Percentiles rank a stretch among this genome's conserved stretches.
These are phyloP conservation scores for Kernera saxatilis DNA, from an alignment of 345 rosid species.

Conservation along the genomic window DNA sequence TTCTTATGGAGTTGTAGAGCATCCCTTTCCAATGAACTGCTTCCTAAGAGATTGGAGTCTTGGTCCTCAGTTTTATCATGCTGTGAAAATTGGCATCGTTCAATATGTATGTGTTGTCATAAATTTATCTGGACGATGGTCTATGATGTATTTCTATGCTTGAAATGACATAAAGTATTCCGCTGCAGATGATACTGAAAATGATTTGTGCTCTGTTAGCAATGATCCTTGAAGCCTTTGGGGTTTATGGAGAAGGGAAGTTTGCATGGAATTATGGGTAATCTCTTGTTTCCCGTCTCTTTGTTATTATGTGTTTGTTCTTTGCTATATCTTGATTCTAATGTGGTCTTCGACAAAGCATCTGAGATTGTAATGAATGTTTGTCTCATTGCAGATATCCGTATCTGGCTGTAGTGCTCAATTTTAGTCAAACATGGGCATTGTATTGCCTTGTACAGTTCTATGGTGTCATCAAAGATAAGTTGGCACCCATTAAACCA, in stretches of 20 bases:
- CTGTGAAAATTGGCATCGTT: slow-evolving; percentile 97
- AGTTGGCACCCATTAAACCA: slow-evolving; percentile 84
- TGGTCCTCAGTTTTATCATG: slow-evolving; percentile 82
- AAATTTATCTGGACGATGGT: not conserved
- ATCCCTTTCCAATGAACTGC: slow-evolving; percentile 84
- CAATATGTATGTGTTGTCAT: slow-evolving; percentile 69
- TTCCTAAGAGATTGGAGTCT: slow-evolving; percentile 77
- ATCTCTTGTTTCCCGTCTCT: not conserved
- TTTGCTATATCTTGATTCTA: not conserved
- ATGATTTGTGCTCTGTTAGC: slow-evolving; percentile 90
- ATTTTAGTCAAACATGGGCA: slow-evolving; percentile 99
- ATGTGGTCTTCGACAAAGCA: not conserved
- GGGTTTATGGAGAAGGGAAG: slow-evolving; percentile 98
- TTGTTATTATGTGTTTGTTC: not conserved
- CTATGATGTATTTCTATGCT: not conserved
- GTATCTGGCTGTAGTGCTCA: slow-evolving; percentile 89
- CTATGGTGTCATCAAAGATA: slow-evolving; percentile 81
- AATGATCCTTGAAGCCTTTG: slow-evolving; percentile 86
- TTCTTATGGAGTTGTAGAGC: slow-evolving; percentile 88
- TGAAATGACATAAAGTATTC: not conserved
- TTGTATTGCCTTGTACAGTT: slow-evolving; percentile 96
- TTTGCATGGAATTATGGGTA: slow-evolving; percentile 96
- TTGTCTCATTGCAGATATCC: slow-evolving; percentile 66
- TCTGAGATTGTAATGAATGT: not conserved
- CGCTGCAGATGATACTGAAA: slow-evolving; percentile 84